Conservation (phyloP, 2,329 filamentous ascomycete genomes). For the Graphiopsis chlorocephala region DNA sequence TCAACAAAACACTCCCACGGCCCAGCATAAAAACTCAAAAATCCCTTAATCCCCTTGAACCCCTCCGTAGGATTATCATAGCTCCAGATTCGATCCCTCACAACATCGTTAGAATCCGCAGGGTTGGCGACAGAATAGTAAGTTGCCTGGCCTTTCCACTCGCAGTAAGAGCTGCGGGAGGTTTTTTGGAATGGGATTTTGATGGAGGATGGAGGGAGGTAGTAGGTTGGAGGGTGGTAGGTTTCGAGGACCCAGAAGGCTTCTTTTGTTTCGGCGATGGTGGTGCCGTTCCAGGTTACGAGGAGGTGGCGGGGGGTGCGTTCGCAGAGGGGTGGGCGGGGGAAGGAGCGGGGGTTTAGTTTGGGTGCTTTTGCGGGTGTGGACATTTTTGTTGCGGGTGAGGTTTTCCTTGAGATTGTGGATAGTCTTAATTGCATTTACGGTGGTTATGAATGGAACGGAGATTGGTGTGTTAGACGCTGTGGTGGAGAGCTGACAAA, state of each 20-base stretch:
- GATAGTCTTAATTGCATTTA: not conserved
- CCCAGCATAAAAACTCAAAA: conserved; percentile 59
- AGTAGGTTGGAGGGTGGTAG: conserved; percentile 57
- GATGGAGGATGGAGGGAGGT: conserved; percentile 51
- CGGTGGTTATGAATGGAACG: not conserved
- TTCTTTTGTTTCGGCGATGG: conserved; percentile 56
- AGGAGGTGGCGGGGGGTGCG: conserved; percentile 52
- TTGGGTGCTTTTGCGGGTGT: conserved; percentile 34
- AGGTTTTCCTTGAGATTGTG: conserved; percentile 19
- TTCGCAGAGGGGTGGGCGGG: conserved; percentile 58
- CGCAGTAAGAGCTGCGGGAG: conserved; percentile 51
- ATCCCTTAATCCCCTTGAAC: conserved; percentile 55
- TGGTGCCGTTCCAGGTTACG: conserved; percentile 54
- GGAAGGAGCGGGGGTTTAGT: conserved; percentile 58
- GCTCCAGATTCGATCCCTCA: conserved; percentile 57
- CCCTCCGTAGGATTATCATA: conserved; percentile 54
- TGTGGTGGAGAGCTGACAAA: not conserved
- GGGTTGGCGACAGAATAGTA: conserved; percentile 54
- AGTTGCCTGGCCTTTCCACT: conserved; percentile 61
- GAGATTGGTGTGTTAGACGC: too few relatives aligned
- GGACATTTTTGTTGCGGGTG: conserved; percentile 17
- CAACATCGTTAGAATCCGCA: conserved; percentile 36
- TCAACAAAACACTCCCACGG: conserved; percentile 64
- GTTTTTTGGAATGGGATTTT: conserved; percentile 49
- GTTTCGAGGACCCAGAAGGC: conserved; percentile 64